Percentiles rank a stretch among this genome's conserved stretches.
Evolutionary conservation across 768 basidiomycete species (phyloP).

Genomic region (Tubosaeta sp.): DNA sequence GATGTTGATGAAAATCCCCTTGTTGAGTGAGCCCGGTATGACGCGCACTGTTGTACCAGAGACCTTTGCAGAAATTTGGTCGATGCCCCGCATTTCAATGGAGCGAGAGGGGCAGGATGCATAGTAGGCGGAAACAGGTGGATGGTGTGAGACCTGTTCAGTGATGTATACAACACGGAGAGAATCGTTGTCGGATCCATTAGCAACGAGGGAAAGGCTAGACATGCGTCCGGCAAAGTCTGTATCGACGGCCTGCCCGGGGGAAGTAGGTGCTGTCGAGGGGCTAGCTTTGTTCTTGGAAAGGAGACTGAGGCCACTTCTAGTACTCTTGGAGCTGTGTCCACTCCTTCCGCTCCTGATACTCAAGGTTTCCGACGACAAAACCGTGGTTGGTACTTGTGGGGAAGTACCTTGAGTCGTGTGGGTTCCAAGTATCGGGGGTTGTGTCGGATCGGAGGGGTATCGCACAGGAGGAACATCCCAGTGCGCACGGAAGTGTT

Average conservation of each 20-base stretch:
- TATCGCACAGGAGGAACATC: conserved; percentile 63
- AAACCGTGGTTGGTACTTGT: conserved; percentile 16
- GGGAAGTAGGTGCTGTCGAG: conserved; percentile 41
- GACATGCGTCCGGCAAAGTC: conserved; percentile 52
- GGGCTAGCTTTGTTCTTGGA: conserved; percentile 43
- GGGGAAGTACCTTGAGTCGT: conserved; percentile 27
- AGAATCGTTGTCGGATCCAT: conserved; percentile 29
- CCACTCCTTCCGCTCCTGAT: conserved; percentile 45
- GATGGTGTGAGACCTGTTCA: conserved; percentile 96
- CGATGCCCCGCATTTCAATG: conserved; percentile 72
- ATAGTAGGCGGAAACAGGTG: conserved; percentile 85
- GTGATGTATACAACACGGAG: conserved; percentile 78
- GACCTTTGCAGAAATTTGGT: conserved; percentile 92
- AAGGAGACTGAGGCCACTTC: conserved; percentile 52
- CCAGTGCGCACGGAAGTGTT: conserved; percentile 89
- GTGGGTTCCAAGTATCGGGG: conserved; percentile 44
- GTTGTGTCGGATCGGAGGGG: conserved; percentile 42
- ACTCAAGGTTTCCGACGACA: conserved; percentile 47
- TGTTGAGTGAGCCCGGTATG: conserved; percentile 76
- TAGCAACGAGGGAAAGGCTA: conserved; percentile 50
- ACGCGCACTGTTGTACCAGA: conserved; percentile 85
- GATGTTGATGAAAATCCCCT: conserved; percentile 82
- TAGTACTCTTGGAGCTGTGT: conserved; percentile 56
- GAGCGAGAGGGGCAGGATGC: conserved; percentile 71
- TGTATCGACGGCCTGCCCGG: conserved; percentile 38